phyloP scores from a whole-genome alignment of 2,329 filamentous ascomycete genomes.

The Diplodia sapinea region DNA sequence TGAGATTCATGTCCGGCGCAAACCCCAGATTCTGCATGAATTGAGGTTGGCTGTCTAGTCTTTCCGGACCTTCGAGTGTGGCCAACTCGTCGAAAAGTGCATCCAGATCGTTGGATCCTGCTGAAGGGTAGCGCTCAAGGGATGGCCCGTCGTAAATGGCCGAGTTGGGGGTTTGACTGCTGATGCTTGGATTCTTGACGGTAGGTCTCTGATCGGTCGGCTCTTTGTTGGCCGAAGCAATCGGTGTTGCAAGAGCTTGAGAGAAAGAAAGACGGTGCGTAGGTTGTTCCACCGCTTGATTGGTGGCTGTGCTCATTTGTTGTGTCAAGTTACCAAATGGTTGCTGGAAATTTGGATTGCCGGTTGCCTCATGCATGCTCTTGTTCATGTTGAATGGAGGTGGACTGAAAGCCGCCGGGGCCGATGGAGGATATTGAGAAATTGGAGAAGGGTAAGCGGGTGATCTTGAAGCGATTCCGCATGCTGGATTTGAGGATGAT shows the following conservation, averaged over 20 bases:
- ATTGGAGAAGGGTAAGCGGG: conserved; percentile 23
- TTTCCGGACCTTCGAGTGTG: conserved; percentile 60
- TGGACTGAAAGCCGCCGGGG: conserved; percentile 20
- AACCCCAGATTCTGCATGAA: conserved; percentile 73
- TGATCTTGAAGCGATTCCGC: conserved; percentile 1
- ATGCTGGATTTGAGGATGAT: conserved; percentile 3
- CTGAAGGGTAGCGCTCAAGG: conserved; percentile 41
- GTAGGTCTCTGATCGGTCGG: conserved; percentile 1
- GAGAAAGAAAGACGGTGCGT: neutral
- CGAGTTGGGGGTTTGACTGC: conserved; percentile 28
- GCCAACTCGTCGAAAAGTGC: conserved; percentile 65
- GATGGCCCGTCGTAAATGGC: conserved; percentile 37
- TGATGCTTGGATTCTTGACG: conserved; percentile 12
- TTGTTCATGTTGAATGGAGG: conserved; percentile 14
- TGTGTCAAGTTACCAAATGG: neutral
- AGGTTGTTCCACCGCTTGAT: neutral
- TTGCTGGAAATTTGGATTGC: conserved; percentile 1
- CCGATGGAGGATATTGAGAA: conserved; percentile 21
- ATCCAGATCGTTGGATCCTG: conserved; percentile 53
- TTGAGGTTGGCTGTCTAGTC: conserved; percentile 62
- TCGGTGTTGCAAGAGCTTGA: conserved; percentile 9
- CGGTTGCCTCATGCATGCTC: neutral
- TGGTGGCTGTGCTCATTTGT: neutral
- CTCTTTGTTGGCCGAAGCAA: conserved; percentile 20
- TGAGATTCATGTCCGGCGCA: conserved; percentile 65